Conservation (phyloP, 306 rosid species). For the Sesbania bispinosa region DNA sequence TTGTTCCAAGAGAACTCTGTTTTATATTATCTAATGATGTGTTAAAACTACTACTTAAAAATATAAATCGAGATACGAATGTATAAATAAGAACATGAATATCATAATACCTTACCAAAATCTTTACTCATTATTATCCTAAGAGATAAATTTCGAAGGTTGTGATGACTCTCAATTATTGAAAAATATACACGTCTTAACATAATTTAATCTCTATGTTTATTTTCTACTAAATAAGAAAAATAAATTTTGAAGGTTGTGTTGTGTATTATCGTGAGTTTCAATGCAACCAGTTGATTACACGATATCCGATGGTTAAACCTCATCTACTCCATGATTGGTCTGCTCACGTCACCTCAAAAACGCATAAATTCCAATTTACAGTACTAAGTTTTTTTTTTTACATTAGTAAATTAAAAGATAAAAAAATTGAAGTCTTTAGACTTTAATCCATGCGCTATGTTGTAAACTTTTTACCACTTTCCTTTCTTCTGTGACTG, state of each 20-base stretch:
- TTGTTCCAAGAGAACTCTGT: too few species aligned
- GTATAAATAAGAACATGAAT: too few species aligned
- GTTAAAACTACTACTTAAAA: too few species aligned
- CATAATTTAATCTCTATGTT: background rate
- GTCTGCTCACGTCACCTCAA: constrained; percentile 32
- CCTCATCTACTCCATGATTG: constrained; percentile 44
- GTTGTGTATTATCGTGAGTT: constrained; percentile 25
- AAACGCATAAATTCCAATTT: background rate
- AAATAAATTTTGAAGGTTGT: background rate
- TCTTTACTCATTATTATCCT: too few species aligned
- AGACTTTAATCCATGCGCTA: background rate
- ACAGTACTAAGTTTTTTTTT: too few species aligned
- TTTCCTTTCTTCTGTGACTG: background rate
- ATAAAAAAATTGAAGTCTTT: too few species aligned
- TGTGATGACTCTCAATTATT: too few species aligned
- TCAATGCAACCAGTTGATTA: constrained; percentile 43
- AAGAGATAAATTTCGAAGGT: too few species aligned
- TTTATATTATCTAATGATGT: too few species aligned
- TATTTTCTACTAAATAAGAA: background rate
- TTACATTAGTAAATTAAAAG: too few species aligned
- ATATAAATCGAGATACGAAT: too few species aligned
- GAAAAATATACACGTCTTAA: background rate
- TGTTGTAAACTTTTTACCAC: background rate
- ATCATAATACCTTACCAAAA: too few species aligned
- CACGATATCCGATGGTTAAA: constrained; percentile 46